These are phyloP conservation scores for Ananas comosus DNA, from an alignment of 176 grass and related monocot genomes.

Conservation along the genomic window DNA sequence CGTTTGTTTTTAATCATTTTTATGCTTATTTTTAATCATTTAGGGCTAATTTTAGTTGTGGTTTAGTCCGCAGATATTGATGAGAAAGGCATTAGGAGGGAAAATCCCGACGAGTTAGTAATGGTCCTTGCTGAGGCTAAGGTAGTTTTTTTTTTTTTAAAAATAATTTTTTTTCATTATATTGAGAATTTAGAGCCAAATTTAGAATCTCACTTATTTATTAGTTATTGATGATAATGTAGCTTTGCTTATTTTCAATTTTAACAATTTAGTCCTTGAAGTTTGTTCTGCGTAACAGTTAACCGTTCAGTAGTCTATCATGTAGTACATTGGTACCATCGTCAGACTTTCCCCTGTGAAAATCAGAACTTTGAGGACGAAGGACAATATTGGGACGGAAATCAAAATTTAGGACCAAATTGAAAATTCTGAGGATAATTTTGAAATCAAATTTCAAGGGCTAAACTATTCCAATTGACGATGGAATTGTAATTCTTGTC, in stretches of 20 bases:
- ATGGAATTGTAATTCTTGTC: too few species aligned
- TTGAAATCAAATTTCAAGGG: too few species aligned
- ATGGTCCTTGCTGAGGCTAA: slow-evolving; percentile 89
- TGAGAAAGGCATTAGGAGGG: slow-evolving; percentile 82
- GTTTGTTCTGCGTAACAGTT: not conserved
- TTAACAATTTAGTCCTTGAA: not conserved
- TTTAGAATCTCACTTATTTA: not conserved
- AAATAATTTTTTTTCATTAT: not conserved
- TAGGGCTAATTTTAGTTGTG: not conserved
- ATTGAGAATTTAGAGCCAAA: not conserved
- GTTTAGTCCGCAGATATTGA: slow-evolving; percentile 87
- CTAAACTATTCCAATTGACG: too few species aligned
- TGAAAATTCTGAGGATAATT: too few species aligned
- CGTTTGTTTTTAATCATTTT: not conserved
- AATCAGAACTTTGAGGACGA: too few species aligned
- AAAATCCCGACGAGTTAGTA: slow-evolving; percentile 73
- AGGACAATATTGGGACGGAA: too few species aligned
- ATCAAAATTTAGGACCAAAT: too few species aligned
- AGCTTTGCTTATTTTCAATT: not conserved
- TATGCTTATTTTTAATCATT: slow-evolving; percentile 14
- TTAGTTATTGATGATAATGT: not conserved
- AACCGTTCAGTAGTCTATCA: too few species aligned
- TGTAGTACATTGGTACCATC: too few species aligned
- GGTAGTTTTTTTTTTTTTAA: slow-evolving; percentile 17
- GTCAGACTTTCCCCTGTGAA: too few species aligned